Base-by-base conservation (phyloP, 495 filamentous ascomycete genomes). In the Aspergillus nidulans region DNA sequence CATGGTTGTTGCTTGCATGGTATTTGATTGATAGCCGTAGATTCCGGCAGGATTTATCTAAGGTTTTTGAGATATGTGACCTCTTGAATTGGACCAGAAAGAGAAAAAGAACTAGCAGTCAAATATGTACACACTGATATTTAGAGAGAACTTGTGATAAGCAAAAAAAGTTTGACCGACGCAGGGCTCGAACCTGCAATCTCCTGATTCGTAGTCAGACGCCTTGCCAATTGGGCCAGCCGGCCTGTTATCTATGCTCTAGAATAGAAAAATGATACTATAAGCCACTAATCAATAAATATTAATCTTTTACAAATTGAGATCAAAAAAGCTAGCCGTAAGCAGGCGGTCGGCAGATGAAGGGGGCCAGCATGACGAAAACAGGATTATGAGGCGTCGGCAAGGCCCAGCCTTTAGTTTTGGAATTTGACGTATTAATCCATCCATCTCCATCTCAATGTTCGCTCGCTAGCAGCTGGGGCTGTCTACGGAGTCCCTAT, bases 1-100 rank as follows among this genome's bases (percentile, higher is more conserved):
- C 5, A 59, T 69, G 57, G 54, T 69, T 4, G 55, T 69, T 30
- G 63, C 66, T 0, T 63, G 66, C 41, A 66, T 69, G 66, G 59
- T 61, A 15, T 49, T 59, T 25, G 43, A 46, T 16, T 46, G 43
- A 46, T 34, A 12, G 15, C 4, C 15, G n/a, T n/a, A n/a, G n/a
- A n/a, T n/a, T n/a, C n/a, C n/a, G n/a, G n/a, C n/a, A n/a, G n/a
- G n/a, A n/a, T n/a, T n/a, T n/a, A n/a, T n/a, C n/a, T n/a, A n/a
- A n/a, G n/a, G n/a, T n/a, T n/a, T n/a, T n/a, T n/a, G n/a, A n/a
- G n/a, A n/a, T n/a, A n/a, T n/a, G n/a, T n/a, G n/a, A n/a, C n/a
- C n/a, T n/a, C n/a, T n/a, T n/a, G n/a, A n/a, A n/a, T n/a, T n/a
- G n/a, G n/a, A n/a, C n/a, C n/a, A n/a, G n/a, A n/a, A n/a, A n/a